Base-by-base conservation (phyloP, 352 stramenopile species). In the Globisporangium middletonii region DNA sequence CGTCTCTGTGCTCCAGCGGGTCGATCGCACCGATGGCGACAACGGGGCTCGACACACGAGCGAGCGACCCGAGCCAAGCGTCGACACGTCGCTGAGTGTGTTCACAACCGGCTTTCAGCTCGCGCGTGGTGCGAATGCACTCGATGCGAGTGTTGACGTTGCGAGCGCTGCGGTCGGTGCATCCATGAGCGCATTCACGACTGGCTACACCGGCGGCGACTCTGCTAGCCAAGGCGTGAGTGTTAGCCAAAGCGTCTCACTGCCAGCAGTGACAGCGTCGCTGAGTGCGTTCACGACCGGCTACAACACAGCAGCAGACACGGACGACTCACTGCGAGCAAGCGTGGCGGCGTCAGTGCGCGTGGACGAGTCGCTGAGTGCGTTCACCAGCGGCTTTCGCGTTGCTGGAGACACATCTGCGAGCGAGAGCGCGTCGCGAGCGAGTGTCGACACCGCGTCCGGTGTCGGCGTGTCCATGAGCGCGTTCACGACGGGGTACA, bases 111-210 rank as follows among this genome's bases (percentile, higher is more conserved):
- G 33, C 33, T 38, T 38, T 9, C 33, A 38, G 33, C 33, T 38
- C 12, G 33, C 33, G 2, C 7, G 33, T 38, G 33, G 33, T 11
- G 5, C 33, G 33, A 38, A 38, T 11, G 33, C 33, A 38, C 33
- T 38, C 12, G 33, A 11, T 9, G 33, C 33, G 33, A 38, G 33
- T 9, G 33, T 38, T 9, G 33, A 38, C 33, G 12, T 38, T 38
- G 33, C 33, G 33, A 38, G 33, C 12, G 33, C 33, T 38, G 4
- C 5, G 1, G 59, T 79, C 9, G 60, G 71, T 28, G 57, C 59
- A 15, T 83, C 74, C 0, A 51, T 83, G 2, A 83, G 74, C 6
- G 53, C 64, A 1, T 82, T 83, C 38, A 77, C 43, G 19, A 48
- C 43, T 28, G 43, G 43, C 16, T 26, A 48, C n/a, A 9, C 33